Conservation (phyloP, 345 rosid genomes). For the Noccaea bulbosa region DNA sequence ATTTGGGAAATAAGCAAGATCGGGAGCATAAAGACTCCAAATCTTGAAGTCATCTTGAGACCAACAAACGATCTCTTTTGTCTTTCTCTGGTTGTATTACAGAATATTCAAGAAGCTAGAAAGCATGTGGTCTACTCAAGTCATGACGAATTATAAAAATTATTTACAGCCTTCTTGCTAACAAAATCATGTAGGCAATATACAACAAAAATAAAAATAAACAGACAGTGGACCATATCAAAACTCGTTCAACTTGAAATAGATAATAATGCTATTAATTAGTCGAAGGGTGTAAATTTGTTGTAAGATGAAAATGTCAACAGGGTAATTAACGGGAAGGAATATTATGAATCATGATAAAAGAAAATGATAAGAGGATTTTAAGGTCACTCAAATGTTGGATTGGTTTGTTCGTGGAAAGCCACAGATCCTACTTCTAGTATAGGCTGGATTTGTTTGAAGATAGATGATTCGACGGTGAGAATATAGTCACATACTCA, state of each 20-base stretch:
- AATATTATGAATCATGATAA: slow-evolving; percentile 1
- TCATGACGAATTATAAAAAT: neutral
- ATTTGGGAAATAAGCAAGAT: slow-evolving; percentile 22
- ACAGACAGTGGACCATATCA: slow-evolving; percentile 5
- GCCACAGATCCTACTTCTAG: too few relatives aligned
- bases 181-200: slow-evolving; percentile 27
- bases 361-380: too few relatives aligned
- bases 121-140: slow-evolving; percentile 26
- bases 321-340: slow-evolving; percentile 21
- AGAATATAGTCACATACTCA: too few relatives aligned
- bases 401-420: too few relatives aligned
- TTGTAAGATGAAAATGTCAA: neutral
- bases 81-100: neutral
- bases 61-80: slow-evolving; percentile 15
- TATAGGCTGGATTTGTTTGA: too few relatives aligned
- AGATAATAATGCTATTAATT: neutral
- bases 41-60: slow-evolving; percentile 45
- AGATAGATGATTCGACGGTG: too few relatives aligned
- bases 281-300: too few relatives aligned
- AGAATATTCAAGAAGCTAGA: neutral
- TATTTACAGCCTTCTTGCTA: neutral
- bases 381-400: too few relatives aligned
- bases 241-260: slow-evolving; percentile 32
- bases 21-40: slow-evolving; percentile 43
- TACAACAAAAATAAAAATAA: neutral